phyloP scores from a whole-genome alignment of 2,329 filamentous ascomycete species.

The Aspergillus pseudonomiae region DNA sequence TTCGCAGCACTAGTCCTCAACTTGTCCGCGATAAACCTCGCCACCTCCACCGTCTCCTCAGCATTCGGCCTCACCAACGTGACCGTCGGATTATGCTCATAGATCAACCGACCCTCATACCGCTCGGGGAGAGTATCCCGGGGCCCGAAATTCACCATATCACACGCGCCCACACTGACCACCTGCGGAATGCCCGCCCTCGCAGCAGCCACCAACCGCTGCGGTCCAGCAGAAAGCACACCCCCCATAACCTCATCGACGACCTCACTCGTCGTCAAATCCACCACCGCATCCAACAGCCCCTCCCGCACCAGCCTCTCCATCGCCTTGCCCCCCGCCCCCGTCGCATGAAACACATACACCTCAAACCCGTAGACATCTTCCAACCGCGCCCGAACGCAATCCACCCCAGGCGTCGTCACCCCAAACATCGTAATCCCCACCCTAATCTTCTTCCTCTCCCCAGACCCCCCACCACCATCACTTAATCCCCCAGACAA shows the following conservation, averaged over 20 bases:
- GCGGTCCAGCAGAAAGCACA: constrained; percentile 61
- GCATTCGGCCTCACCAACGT: constrained; percentile 67
- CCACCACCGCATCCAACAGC: constrained; percentile 66
- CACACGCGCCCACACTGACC: constrained; percentile 58
- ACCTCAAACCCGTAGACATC: constrained; percentile 54
- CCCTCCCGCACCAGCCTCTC: constrained; percentile 63
- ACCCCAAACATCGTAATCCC: constrained; percentile 76
- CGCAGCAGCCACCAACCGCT: constrained; percentile 61
- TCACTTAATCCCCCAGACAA: no score
- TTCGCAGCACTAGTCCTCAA: constrained; percentile 45
- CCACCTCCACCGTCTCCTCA: constrained; percentile 62
- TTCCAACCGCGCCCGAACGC: constrained; percentile 56
- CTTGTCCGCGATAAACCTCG: constrained; percentile 58
- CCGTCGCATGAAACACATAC: constrained; percentile 71
- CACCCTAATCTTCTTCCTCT: constrained; percentile 36
- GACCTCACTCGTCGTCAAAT: constrained; percentile 73
- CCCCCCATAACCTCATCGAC: constrained; percentile 67
- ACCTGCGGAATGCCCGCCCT: constrained; percentile 61
- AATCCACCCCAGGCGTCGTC: constrained; percentile 67
- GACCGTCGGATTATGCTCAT: constrained; percentile 67
- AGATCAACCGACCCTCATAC: constrained; percentile 54
- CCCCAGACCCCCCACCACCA: neutral
- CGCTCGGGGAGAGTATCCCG: constrained; percentile 57
- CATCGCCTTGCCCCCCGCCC: constrained; percentile 69
- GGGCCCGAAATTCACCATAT: constrained; percentile 68